Conservation (phyloP, 2,329 filamentous ascomycete genomes). For the Paraphaeosphaeria minitans region DNA sequence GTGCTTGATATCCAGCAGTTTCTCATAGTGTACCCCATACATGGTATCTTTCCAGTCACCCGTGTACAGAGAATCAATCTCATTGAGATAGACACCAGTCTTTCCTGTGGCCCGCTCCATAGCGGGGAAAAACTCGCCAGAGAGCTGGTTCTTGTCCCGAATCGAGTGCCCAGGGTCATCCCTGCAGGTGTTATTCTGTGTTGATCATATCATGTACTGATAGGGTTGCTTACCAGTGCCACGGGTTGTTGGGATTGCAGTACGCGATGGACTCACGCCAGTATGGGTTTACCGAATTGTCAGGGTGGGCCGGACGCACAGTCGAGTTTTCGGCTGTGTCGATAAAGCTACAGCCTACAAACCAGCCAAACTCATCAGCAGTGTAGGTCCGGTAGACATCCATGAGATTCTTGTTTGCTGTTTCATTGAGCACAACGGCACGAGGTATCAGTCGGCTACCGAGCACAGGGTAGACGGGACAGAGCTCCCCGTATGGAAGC, state of each 20-base stretch:
- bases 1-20: too few relatives aligned
- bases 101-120: constrained; percentile 9
- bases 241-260: constrained; percentile 6
- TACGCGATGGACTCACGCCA: constrained; percentile 11
- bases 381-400: background rate
- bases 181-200: too few relatives aligned
- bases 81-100: constrained; percentile 14
- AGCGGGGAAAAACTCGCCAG: background rate
- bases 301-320: background rate
- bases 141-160: background rate
- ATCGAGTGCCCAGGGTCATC: background rate
- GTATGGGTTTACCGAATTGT: constrained; percentile 8
- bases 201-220: too few relatives aligned
- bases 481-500: constrained; percentile 1
- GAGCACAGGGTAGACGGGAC: background rate
- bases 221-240: background rate
- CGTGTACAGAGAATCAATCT: constrained; percentile 12
- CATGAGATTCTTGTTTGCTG: constrained; percentile 1
- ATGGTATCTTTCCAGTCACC: background rate
- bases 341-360: background rate
- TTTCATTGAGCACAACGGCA: background rate
- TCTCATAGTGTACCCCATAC: too few relatives aligned
- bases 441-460: constrained; percentile 5
- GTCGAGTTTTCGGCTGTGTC: background rate
- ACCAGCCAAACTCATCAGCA: too few relatives aligned